Evolutionary conservation across 352 stramenopile species (phyloP), one percentile per base, ranked within the genome.

Genomic region (Pythium guiyangense): DNA sequence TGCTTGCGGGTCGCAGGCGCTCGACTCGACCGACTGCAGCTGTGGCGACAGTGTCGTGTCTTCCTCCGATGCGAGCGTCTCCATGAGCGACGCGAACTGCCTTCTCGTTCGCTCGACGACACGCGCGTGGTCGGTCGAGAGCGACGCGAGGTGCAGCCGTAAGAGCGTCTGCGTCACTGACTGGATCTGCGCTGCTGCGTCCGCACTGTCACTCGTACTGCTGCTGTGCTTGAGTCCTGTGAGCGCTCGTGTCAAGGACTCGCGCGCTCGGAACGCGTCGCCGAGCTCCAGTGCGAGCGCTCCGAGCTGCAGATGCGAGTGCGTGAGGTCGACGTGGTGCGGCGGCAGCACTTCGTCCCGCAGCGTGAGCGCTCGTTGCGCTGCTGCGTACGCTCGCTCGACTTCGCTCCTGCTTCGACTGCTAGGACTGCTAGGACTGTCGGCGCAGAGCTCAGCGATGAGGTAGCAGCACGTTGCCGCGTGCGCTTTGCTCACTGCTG

Each of bases 241-340:
- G 10, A 84, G 57, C 2, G 68, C 74, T 29, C 62, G 54, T 12
- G 68, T 70, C 20, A 77, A 82, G 62, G 74, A 84, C 39, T 87
- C 77, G 0, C 87, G 53, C 1, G 77, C 78, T 46, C 81, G 74
- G 29, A 77, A 87, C 9, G 47, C n/a, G 31, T 91, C 81, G 5
- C 61, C 73, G 4, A 91, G 34, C 14, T 64, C 59, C 27, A 56
- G 50, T 31, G 74, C 70, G 8, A 87, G 54, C 4, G 47, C 52
- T 3, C 72, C 81, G 1, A 91, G 52, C 49, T 86, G 76, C 14
- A 88, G 20, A 14, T 66, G 61, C 11, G 78, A 91, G 10, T 46
- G 50, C 45, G 86, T 50, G 9, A 78, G 59, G 31, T 75, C 66
- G 2, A 55, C 47, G 35, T 80, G 67, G 10, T 70, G 54, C 0